Percentiles rank a stretch among this genome's conserved stretches.
Conservation (phyloP, 495 filamentous ascomycete genomes). For the Glutinoglossum americanum region DNA sequence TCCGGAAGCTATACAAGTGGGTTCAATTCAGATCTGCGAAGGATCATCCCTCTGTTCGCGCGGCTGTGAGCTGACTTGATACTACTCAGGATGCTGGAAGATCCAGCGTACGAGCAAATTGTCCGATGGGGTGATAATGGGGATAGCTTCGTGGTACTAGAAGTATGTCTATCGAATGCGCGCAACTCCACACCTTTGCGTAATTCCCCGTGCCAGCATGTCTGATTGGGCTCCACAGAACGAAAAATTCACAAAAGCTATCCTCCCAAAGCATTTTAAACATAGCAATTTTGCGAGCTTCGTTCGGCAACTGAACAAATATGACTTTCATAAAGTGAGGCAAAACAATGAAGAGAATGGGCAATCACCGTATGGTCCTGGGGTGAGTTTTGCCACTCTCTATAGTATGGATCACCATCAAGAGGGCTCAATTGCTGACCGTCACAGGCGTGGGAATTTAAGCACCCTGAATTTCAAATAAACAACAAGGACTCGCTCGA, state of each 20-base stretch:
- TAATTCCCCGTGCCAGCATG: background rate
- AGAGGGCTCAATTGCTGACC: background rate
- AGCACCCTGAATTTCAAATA: conserved; percentile 86
- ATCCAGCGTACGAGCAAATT: conserved; percentile 75
- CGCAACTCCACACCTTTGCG: background rate
- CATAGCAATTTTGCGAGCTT: conserved; percentile 99
- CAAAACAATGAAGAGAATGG: conserved; percentile 89
- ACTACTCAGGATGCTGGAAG: conserved; percentile 73
- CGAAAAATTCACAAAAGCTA: conserved; percentile 94
- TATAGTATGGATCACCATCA: background rate
- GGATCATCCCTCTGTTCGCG: background rate
- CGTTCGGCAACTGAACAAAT: conserved; percentile 96
- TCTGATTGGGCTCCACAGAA: conserved; percentile 32
- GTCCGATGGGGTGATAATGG: conserved; percentile 90
- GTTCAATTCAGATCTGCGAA: conserved; percentile 11
- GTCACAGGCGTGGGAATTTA: conserved; percentile 83
- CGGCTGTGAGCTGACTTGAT: background rate
- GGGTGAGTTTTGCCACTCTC: conserved; percentile 33
- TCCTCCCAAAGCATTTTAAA: conserved; percentile 96
- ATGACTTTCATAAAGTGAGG: conserved; percentile 97
- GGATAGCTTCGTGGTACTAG: conserved; percentile 91
- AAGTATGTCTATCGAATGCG: conserved; percentile 34
- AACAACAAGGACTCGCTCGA: conserved; percentile 94
- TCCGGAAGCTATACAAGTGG: conserved; percentile 97
- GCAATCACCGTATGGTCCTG: conserved; percentile 73